Conservation (phyloP, 169 alveolate species). For the Miamiensis avidus region DNA sequence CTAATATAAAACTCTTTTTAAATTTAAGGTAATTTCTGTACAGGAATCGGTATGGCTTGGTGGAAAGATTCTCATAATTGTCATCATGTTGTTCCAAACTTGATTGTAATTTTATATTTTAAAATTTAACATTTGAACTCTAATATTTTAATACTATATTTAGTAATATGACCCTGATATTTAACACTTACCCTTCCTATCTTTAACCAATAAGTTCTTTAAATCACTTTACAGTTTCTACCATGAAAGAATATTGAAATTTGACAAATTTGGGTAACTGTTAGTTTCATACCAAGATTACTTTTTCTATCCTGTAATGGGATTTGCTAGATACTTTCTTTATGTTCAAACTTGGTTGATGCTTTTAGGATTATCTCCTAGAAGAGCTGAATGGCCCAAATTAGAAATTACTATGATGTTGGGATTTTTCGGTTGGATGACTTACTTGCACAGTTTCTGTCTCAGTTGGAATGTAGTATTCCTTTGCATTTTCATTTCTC, state of each 20-base stretch:
- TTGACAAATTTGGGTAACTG: not conserved
- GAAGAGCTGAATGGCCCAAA: not conserved
- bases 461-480: not conserved
- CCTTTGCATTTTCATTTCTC: not conserved
- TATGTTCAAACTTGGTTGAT: not conserved
- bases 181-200: not conserved
- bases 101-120: too few relatives aligned
- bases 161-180: not conserved
- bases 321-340: not conserved
- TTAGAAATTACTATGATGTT: not conserved
- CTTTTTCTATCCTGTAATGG: not conserved
- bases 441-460: not conserved
- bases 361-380: not conserved
- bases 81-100: not conserved
- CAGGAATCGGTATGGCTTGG: not conserved
- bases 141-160: too few relatives aligned
- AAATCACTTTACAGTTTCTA: not conserved
- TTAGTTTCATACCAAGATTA: not conserved
- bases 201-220: not conserved
- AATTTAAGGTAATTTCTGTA: not conserved
- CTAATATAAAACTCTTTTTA: too few relatives aligned
- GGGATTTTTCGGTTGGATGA: not conserved
- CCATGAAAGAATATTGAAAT: not conserved
- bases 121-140: too few relatives aligned
- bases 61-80: not conserved